Evolutionary conservation across 2,329 filamentous ascomycete genomes (phyloP), one percentile per base, ranked within the genome.

Genomic region (Hypoxylon sp.): DNA sequence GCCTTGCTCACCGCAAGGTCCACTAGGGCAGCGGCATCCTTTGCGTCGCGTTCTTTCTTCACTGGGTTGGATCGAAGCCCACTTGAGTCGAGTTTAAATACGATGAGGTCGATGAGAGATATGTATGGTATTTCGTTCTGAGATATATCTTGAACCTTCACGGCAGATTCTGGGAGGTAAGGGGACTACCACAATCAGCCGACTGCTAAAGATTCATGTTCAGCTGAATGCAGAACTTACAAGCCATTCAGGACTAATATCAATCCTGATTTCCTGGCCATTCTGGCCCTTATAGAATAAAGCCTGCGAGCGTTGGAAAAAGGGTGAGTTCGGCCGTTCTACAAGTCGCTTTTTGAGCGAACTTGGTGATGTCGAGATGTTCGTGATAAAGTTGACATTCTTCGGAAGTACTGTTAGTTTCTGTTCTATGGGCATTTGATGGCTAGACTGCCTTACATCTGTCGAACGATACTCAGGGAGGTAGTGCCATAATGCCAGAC

Each of bases 351-450:
- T 69, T 65, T 70, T 70, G 28, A 76, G 32, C 23, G 60, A 65
- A 45, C 72, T 68, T 11, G 72, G 70, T 10, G 63, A 67, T 7
- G 69, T 70, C 14, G 67, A 68, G 45, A 74, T 62, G 55, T 72
- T 70, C 36, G 68, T 75, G 49, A 76, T 68, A 49, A 76, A 73
- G 34, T 75, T 72, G 57, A 76, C 74, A 13, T 71, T 73, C 75
- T 76, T 52, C 1, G n/a, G 34, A 28, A 46, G 11, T 38, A 30
- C 10, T 34, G 48, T 64, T 60, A 66, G 65, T 17, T 59, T 50
- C 38, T 21, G 45, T 28, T 2, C 9, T 3, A 32, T 11, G 3
- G 11, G 13, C 1, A 49, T 48, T 19, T 57, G 2, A 17, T 14
- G 13, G 7, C n/a, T 17, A 25, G 55, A 30, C 2, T 50, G 6